Evolutionary conservation across 1,284 basidiomycete genomes (phyloP), one percentile per base, ranked within the genome.

Genomic region (Puccinia hordei): DNA sequence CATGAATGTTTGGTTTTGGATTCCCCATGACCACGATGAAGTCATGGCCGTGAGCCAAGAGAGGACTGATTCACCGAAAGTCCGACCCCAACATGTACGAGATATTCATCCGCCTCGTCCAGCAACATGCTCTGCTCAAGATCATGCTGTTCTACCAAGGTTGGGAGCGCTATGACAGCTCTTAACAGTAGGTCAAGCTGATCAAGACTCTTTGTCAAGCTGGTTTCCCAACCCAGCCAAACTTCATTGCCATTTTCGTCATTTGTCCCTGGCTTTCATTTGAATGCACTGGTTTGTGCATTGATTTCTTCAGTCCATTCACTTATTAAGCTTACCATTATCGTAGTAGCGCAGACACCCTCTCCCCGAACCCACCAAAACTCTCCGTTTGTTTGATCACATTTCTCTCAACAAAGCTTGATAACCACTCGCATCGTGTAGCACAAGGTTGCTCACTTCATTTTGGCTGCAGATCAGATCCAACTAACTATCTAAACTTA

Each of bases 361-460:
- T 38, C 22, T 12, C 13, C 22, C n/a, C 41, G 24, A n/a, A 55
- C 22, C 24, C 53, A 4, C 24, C 2, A 51, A 9, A 10, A n/a
- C 53, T n/a, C 53, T 27, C 19, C n/a, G 4, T 46, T 66, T 66
- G 63, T 66, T 66, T 66, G 63, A 66, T 66, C 63, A 66, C 63
- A 66, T 44, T 46, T 66, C 63, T 63, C 59, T 24, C 57, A 44
- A 46, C 41, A 66, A 24, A 44, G 6, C 41, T 35, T 46, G 4
- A 9, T n/a, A 38, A 46, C 44, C 63, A 12, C 38, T 24, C 41
- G 41, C 63, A 41, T 24, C 22, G 63, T 46, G 63, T 27, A 17
- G n/a, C 38, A 44, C 63, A 44, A 35, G 63, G 22, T 66, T 66
- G 41, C 63, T 66, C 44, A 66, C 41, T n/a, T 66, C 27, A 30